Conservation (phyloP, 1,139 yeast genomes). For the Nakaseomyces nivariensis region DNA sequence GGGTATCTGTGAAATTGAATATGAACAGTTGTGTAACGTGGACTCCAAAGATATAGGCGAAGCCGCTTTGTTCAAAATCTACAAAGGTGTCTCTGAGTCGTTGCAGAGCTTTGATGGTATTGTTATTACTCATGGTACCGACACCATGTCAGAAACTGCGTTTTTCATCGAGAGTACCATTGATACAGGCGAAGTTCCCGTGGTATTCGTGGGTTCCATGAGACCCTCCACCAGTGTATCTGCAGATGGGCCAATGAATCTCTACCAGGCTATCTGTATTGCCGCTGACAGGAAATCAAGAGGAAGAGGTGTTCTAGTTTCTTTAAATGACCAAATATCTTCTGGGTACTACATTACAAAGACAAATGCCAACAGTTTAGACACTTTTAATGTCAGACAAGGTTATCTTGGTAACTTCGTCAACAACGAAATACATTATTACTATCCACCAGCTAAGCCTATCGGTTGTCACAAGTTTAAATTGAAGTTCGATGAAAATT, state of each 20-base stretch:
- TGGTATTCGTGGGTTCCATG: conserved; percentile 65
- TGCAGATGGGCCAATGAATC: conserved; percentile 64
- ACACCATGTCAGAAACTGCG: conserved; percentile 62
- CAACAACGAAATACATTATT: conserved; percentile 53
- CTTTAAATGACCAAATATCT: conserved; percentile 57
- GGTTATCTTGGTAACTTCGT: conserved; percentile 65
- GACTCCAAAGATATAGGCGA: conserved; percentile 56
- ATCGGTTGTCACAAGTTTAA: conserved; percentile 40
- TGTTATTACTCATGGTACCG: conserved; percentile 67
- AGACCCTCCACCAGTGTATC: conserved; percentile 62
- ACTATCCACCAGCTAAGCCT: conserved; percentile 54
- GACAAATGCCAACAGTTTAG: conserved; percentile 58
- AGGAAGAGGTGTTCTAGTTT: conserved; percentile 53
- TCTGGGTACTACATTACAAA: conserved; percentile 63
- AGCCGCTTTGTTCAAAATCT: conserved; percentile 29
- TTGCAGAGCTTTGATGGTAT: conserved; percentile 38
- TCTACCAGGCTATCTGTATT: conserved; percentile 59
- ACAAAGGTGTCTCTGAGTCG: conserved; percentile 36
- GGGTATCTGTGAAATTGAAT: conserved; percentile 46
- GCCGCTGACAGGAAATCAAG: conserved; percentile 43
- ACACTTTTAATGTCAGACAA: conserved; percentile 61
- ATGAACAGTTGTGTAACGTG: conserved; percentile 55
- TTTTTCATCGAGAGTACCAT: conserved; percentile 55
- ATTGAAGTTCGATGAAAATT: conserved; percentile 20
- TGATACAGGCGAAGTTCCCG: conserved; percentile 45